Conservation (phyloP, 331 rosid species). For the Pyracantha coccinea region DNA sequence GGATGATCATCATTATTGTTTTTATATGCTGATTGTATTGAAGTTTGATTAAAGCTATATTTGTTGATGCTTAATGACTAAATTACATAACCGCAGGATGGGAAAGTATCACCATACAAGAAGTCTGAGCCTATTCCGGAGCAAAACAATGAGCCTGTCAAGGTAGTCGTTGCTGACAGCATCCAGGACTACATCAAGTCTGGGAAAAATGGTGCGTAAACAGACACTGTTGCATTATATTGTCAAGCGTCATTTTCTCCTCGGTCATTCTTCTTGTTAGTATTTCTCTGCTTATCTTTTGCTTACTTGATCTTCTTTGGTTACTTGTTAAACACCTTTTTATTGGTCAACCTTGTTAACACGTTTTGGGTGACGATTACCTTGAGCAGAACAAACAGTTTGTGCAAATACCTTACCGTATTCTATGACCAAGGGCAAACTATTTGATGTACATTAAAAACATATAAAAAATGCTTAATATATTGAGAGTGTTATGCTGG, state of each 20-base stretch:
- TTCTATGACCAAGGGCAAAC: neutral
- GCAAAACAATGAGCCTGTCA: conserved; percentile 74
- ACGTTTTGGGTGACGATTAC: no score
- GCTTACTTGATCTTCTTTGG: neutral
- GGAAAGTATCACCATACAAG: conserved; percentile 44
- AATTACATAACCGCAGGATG: conserved; percentile 46
- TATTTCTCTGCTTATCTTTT: neutral
- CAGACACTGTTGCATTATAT: neutral
- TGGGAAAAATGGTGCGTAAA: conserved; percentile 64
- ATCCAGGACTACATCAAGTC: conserved; percentile 67
- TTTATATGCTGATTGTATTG: neutral
- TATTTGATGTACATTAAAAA: neutral
- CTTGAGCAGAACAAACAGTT: neutral
- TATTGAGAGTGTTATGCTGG: neutral
- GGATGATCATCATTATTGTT: neutral
- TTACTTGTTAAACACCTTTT: neutral
- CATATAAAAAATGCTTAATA: neutral
- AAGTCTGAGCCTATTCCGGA: conserved; percentile 91
- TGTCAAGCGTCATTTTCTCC: neutral
- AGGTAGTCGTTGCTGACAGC: conserved; percentile 73
- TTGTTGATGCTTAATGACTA: neutral
- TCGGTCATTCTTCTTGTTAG: neutral
- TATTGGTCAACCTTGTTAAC: no score
- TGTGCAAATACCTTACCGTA: neutral
- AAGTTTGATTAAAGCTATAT: neutral